A percentile compares a stretch with the other conserved stretches of the same genome.
phyloP scores from a whole-genome alignment of 192 early-diverging fungal species.

The Coemansia sp. region DNA sequence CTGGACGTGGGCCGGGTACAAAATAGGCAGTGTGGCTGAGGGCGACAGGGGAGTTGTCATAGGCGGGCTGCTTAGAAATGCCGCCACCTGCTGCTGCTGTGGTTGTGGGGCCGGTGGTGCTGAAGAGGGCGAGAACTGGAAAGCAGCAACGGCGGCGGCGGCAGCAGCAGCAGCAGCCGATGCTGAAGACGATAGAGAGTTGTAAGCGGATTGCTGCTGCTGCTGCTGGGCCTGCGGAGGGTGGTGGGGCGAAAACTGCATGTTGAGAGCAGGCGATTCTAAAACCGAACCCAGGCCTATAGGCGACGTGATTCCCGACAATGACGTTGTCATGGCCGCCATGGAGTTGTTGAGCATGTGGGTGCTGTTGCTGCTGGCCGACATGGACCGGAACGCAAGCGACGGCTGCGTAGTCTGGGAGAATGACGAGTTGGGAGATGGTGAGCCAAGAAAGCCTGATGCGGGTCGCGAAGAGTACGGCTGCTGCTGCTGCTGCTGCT shows the following conservation, averaged over 20 bases:
- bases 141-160: conserved; percentile 38
- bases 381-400: conserved; percentile 31
- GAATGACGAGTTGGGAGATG: conserved; percentile 12
- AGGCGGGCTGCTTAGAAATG: not conserved
- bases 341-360: conserved; percentile 23
- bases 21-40: conserved; percentile 1
- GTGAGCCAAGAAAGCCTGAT: conserved; percentile 25
- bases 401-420: conserved; percentile 10
- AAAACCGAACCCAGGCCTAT: conserved; percentile 22
- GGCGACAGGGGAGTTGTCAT: not conserved
- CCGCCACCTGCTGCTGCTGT: not conserved
- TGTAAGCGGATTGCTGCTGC: conserved; percentile 4
- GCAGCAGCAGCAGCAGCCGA: conserved; percentile 5
- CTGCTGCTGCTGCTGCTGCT: conserved; percentile 16
- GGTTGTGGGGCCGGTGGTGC: conserved; percentile 2
- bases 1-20: too few relatives aligned
- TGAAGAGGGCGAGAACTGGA: conserved; percentile 35
- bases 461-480: conserved; percentile 4
- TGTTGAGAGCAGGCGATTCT: conserved; percentile 6
- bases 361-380: conserved; percentile 10
- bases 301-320: conserved; percentile 27
- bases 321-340: conserved; percentile 13
- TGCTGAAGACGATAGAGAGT: not conserved
- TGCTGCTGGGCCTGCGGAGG: conserved; percentile 10
- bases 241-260: conserved; percentile 5